These are phyloP conservation scores for Backusella tarrabulga DNA, from an alignment of 192 early-diverging fungal species.

Conservation along the genomic window DNA sequence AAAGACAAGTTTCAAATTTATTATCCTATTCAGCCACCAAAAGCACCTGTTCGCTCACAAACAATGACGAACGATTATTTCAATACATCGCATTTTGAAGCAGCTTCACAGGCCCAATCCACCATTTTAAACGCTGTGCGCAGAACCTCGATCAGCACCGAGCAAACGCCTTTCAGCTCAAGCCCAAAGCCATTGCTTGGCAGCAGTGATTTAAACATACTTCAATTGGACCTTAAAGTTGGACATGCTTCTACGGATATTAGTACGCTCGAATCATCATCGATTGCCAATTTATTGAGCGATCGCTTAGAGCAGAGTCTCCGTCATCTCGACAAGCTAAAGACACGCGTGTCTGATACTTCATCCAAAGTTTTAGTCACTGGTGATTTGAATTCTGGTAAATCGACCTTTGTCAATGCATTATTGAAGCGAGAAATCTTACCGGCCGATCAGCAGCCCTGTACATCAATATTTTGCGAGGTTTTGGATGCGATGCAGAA, in stretches of 20 bases:
- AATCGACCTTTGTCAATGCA: slow-evolving; percentile 96
- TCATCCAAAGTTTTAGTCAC: slow-evolving; percentile 94
- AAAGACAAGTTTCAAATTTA: slow-evolving; percentile 65
- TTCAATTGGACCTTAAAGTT: slow-evolving; percentile 69
- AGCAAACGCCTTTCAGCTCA: background rate
- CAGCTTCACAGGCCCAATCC: background rate
- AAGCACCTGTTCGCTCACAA: slow-evolving; percentile 15
- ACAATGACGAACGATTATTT: slow-evolving; percentile 4
- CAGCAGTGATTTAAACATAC: slow-evolving; percentile 49
- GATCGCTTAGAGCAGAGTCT: slow-evolving; percentile 65
- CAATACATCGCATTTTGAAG: background rate
- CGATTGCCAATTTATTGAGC: slow-evolving; percentile 70
- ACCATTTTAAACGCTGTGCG: slow-evolving; percentile 13
- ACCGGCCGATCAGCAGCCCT: slow-evolving; percentile 97
- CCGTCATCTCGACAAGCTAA: slow-evolving; percentile 80
- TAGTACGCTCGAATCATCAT: slow-evolving; percentile 62
- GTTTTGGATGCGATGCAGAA: slow-evolving; percentile 92
- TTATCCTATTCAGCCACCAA: slow-evolving; percentile 46
- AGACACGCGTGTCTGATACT: slow-evolving; percentile 84
- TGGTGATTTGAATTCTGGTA: slow-evolving; percentile 97
- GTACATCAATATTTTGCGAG: slow-evolving; percentile 95
- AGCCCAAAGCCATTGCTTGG: background rate
- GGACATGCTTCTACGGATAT: slow-evolving; percentile 62
- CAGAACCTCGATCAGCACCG: slow-evolving; percentile 17
- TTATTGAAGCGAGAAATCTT: slow-evolving; percentile 86